These are phyloP conservation scores for Aspergillus sp. DNA, from an alignment of 2,329 filamentous ascomycete genomes.

Conservation along the genomic window DNA sequence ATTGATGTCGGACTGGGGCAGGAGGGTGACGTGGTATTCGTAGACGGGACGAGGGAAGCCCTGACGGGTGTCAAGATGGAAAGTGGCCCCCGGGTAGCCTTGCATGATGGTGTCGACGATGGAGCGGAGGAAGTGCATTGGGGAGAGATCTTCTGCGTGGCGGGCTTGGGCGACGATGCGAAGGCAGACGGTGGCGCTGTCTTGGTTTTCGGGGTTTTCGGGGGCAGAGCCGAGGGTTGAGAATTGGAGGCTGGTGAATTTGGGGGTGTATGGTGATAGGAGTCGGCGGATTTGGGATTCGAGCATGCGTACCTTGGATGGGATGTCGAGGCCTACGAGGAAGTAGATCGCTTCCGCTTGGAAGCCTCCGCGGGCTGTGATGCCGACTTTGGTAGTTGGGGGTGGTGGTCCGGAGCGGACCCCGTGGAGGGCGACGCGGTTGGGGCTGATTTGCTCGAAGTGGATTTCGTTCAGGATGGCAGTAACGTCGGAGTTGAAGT, in stretches of 20 bases:
- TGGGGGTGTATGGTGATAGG: constrained; percentile 36
- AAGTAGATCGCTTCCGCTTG: constrained; percentile 51
- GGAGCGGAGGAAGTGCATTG: constrained; percentile 37
- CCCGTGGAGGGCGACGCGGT: constrained; percentile 54
- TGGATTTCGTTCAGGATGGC: constrained; percentile 53
- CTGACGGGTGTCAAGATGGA: constrained; percentile 36
- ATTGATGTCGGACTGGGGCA: constrained; percentile 27
- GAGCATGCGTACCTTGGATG: constrained; percentile 50
- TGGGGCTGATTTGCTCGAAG: constrained; percentile 53
- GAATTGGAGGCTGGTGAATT: constrained; percentile 35
- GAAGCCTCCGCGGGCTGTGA: constrained; percentile 50
- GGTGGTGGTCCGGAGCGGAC: constrained; percentile 48
- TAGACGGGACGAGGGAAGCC: constrained; percentile 39
- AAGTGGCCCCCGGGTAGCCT: constrained; percentile 42
- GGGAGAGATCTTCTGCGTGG: constrained; percentile 37
- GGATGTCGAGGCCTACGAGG: constrained; percentile 48
- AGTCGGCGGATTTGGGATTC: constrained; percentile 47
- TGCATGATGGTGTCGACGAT: constrained; percentile 45
- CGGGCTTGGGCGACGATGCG: constrained; percentile 50
- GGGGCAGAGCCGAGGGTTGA: constrained; percentile 31
- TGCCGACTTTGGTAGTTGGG: constrained; percentile 53
- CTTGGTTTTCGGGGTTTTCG: constrained; percentile 42
- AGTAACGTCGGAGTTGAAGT: constrained; percentile 60
- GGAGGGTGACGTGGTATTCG: constrained; percentile 33
- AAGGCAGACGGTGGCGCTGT: constrained; percentile 45